These are phyloP conservation scores for Wickerhamomyces rabaulensis DNA, from an alignment of 805 yeast species.

Conservation along the genomic window DNA sequence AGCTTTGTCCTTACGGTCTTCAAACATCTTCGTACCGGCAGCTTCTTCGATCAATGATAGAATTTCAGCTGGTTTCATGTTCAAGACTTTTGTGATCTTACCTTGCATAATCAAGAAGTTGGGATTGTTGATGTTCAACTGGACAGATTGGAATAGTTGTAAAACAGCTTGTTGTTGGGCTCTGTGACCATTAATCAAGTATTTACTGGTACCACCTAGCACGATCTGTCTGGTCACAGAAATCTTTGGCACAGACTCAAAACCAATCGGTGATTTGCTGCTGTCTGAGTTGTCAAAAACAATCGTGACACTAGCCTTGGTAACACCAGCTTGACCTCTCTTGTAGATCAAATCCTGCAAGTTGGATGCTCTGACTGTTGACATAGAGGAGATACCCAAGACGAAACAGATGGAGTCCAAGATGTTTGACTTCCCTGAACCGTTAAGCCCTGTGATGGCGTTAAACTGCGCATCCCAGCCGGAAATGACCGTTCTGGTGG, in stretches of 20 bases:
- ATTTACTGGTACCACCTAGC: conserved; percentile 88
- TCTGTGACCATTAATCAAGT: conserved; percentile 89
- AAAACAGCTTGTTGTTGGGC: conserved; percentile 93
- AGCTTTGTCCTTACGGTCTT: conserved; percentile 88
- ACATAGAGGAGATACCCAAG: conserved; percentile 90
- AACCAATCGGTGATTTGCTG: conserved; percentile 79
- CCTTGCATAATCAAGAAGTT: conserved; percentile 99
- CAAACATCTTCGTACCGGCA: conserved; percentile 95
- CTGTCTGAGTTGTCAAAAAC: conserved; percentile 86
- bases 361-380: conserved; percentile 91
- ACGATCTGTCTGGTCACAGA: conserved; percentile 90
- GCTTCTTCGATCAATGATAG: conserved; percentile 94
- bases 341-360: conserved; percentile 92
- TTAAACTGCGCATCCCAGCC: conserved; percentile 96
- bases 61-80: conserved; percentile 92
- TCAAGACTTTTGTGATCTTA: conserved; percentile 91
- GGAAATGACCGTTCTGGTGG: conserved; percentile 91
- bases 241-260: conserved; percentile 68
- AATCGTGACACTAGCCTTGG: conserved; percentile 93
- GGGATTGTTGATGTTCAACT: conserved; percentile 93
- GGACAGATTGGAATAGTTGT: conserved; percentile 89
- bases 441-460: conserved; percentile 96
- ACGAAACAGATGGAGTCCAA: conserved; percentile 97
- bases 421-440: conserved; percentile 95
- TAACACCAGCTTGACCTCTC: conserved; percentile 97